Evolutionary conservation across 768 basidiomycete species (phyloP).

Genomic region (Psilocybe sp.): DNA sequence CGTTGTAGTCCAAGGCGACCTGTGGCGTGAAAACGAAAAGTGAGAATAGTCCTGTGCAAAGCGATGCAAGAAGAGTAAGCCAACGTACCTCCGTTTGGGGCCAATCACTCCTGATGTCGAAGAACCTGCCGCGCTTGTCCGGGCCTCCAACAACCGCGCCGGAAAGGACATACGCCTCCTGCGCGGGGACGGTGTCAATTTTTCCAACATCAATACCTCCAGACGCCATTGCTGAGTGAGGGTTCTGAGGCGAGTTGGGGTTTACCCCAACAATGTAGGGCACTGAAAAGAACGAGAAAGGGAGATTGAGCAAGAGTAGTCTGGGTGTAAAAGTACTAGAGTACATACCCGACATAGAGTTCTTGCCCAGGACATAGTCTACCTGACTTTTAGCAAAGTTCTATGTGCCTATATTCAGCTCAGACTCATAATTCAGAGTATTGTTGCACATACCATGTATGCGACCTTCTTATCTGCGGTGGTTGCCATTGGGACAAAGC

Average conservation of each 20-base stretch:
- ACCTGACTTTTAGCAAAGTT: slow-evolving; percentile 74
- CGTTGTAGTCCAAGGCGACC: slow-evolving; percentile 87
- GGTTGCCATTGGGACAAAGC: slow-evolving; percentile 75
- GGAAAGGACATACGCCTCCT: slow-evolving; percentile 77
- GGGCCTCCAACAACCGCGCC: slow-evolving; percentile 91
- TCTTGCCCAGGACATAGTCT: slow-evolving; percentile 82
- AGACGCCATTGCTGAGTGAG: slow-evolving; percentile 86
- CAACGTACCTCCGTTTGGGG: slow-evolving; percentile 73
- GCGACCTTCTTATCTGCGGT: slow-evolving; percentile 49
- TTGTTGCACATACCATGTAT: slow-evolving; percentile 51
- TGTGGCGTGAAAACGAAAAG: slow-evolving; percentile 18
- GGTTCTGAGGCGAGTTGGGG: slow-evolving; percentile 88
- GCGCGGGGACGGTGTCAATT: slow-evolving; percentile 69
- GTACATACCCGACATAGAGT: slow-evolving; percentile 77
- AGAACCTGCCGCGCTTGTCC: slow-evolving; percentile 70
- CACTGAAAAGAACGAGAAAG: slow-evolving; percentile 42
- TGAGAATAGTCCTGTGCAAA: neutral
- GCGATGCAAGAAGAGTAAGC: slow-evolving; percentile 1
- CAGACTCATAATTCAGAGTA: neutral
- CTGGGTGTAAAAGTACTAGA: neutral
- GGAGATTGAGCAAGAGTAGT: neutral
- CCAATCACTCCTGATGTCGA: slow-evolving; percentile 87
- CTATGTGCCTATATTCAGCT: slow-evolving; percentile 29
- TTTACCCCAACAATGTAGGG: slow-evolving; percentile 88
- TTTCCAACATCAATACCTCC: slow-evolving; percentile 70